Percentiles rank a stretch among this genome's conserved stretches.
phyloP scores from a whole-genome alignment of 2,329 filamentous ascomycete species.

The Calonectria pseudoreteaudii region DNA sequence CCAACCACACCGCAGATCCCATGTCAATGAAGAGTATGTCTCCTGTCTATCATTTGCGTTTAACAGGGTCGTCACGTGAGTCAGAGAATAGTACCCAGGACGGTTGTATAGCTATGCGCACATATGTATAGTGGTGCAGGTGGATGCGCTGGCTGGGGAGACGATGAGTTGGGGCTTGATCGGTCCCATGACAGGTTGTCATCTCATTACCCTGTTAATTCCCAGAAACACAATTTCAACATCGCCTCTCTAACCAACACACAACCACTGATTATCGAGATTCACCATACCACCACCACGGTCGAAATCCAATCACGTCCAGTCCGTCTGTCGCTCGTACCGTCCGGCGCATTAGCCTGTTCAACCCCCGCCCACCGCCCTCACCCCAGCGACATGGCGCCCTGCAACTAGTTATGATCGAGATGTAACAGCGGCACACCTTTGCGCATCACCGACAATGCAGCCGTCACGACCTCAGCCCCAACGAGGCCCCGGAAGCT shows the following conservation, averaged over 20 bases:
- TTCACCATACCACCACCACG: background rate
- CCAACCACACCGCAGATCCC: background rate
- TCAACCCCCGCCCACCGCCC: background rate
- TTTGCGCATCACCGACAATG: constrained; percentile 53
- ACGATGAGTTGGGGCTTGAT: background rate
- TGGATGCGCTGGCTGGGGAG: background rate
- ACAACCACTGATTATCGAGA: background rate
- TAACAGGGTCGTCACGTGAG: background rate
- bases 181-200: background rate
- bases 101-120: background rate
- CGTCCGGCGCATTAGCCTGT: background rate
- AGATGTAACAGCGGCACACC: constrained; percentile 56
- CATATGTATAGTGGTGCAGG: background rate
- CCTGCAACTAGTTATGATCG: constrained; percentile 41
- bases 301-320: background rate
- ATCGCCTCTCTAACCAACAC: background rate
- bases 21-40: background rate
- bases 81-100: background rate
- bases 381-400: constrained; percentile 15
- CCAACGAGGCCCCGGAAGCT: constrained; percentile 65
- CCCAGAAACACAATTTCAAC: background rate
- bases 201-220: background rate
- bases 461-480: constrained; percentile 59
- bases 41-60: background rate
- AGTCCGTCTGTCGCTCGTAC: background rate